Evolutionary conservation across 306 rosid genomes (phyloP), one percentile per base, ranked within the genome.

Genomic region (Quercus parvula): DNA sequence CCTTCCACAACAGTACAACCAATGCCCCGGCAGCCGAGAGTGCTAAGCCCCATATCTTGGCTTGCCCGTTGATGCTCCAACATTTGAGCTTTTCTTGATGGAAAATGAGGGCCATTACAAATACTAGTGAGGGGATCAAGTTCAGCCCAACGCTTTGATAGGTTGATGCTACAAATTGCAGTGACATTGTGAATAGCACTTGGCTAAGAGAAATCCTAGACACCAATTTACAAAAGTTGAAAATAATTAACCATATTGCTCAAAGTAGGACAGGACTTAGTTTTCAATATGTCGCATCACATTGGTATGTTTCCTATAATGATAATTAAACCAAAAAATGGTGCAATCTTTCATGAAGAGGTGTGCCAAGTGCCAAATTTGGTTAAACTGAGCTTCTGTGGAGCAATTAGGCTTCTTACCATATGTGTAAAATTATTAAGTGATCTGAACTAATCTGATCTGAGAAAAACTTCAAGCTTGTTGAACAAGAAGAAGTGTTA

Each of bases 121-220:
- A 73, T 17, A 73, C 77, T 28, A 55, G 1, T 2, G 63, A 55
- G 25, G 77, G 77, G 49, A 73, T 63, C 77, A 73, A 31, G 77
- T 73, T 73, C 64, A 73, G 13, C 10, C 64, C 77, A 28, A 73
- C 49, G 24, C 77, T 56, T 56, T 73, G 49, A n/a, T 52, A 73
- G 10, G 62, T 73, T 17, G 77, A 73, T 5, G 38, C 46, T 2
- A 55, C 14, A 73, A 5, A 73, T 33, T 73, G 49, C 28, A 73
- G 63, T 3, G 77, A 54, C 66, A 56, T 12, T 31, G 66, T 54
- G 27, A 73, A 28, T 30, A 73, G 63, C 13, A 73, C 18, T 46
- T 56, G 77, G 33, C 77, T 28, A 12, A 73, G 67, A 52, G 77
- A 55, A 30, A 73, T 55, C 77, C 77, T 56, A 56, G 6, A 73